These are phyloP conservation scores for Colletotrichum somersetense DNA, from an alignment of 2,329 filamentous ascomycete species.

Conservation along the genomic window DNA sequence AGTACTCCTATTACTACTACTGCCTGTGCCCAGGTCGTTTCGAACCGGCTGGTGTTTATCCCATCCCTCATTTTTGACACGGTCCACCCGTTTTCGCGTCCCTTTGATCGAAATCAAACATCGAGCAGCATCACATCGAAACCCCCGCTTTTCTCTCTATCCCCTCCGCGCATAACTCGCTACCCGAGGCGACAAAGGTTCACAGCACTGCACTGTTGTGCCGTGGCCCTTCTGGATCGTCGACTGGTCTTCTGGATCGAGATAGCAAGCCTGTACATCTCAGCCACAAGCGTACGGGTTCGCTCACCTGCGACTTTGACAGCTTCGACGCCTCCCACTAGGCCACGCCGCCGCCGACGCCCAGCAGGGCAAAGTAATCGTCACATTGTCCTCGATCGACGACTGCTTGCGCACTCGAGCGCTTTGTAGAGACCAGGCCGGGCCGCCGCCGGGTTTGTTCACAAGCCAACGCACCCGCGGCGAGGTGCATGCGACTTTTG, in stretches of 20 bases:
- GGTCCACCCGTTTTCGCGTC: background rate
- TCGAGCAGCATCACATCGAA: background rate
- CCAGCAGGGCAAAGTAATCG: slow-evolving; percentile 1
- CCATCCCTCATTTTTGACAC: background rate
- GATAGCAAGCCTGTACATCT: slow-evolving; percentile 16
- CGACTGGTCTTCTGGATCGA: slow-evolving; percentile 15
- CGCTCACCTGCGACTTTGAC: slow-evolving; percentile 38
- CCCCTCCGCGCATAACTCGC: background rate
- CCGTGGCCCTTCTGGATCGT: background rate
- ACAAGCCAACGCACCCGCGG: slow-evolving; percentile 1
- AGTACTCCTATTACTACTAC: background rate
- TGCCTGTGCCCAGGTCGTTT: background rate
- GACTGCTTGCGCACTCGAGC: slow-evolving; percentile 29
- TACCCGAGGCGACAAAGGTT: background rate
- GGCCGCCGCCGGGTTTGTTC: slow-evolving; percentile 25
- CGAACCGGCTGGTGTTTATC: background rate
- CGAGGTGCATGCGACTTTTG: slow-evolving; percentile 36
- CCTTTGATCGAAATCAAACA: slow-evolving; percentile 10
- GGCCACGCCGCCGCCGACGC: slow-evolving; percentile 23
- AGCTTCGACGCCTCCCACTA: slow-evolving; percentile 27
- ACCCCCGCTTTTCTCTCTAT: background rate
- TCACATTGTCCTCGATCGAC: slow-evolving; percentile 20
- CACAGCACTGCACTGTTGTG: slow-evolving; percentile 2
- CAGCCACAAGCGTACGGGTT: slow-evolving; percentile 36
- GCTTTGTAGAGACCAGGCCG: slow-evolving; percentile 16